A percentile compares a stretch with the other conserved stretches of the same genome.
phyloP scores from a whole-genome alignment of 352 stramenopile species.

The Blastocystis sp. region DNA sequence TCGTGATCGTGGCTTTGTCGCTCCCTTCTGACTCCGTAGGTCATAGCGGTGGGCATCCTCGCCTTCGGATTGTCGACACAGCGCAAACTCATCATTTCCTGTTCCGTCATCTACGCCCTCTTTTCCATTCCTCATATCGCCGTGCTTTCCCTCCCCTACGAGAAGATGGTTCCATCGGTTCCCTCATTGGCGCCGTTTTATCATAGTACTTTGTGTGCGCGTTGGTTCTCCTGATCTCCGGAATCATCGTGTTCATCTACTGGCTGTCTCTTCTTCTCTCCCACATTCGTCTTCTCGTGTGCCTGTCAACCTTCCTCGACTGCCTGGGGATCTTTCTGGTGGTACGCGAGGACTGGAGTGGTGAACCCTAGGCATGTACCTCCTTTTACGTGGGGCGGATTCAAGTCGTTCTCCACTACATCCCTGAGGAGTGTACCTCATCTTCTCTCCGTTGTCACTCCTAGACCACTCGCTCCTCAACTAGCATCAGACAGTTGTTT shows the following conservation, averaged over 20 bases:
- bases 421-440: conserved; percentile 1
- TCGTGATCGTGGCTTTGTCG: too few species aligned
- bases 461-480: not conserved
- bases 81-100: not conserved
- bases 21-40: not conserved
- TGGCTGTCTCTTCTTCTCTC: not conserved
- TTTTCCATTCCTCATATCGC: conserved; percentile 10
- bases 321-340: not conserved
- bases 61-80: conserved; percentile 14
- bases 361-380: not conserved
- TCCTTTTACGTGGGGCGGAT: conserved; percentile 22
- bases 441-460: not conserved
- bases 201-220: not conserved
- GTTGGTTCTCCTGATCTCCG: not conserved
- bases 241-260: conserved; percentile 24
- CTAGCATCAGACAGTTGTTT: not conserved
- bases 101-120: not conserved
- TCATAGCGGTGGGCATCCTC: not conserved
- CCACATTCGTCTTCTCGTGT: not conserved
- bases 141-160: not conserved
- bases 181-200: not conserved
- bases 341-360: not conserved
- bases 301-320: not conserved
- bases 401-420: conserved; percentile 7
- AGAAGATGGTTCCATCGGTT: not conserved